Conservation (phyloP, 345 rosid genomes). For the Erysimum cheiranthoides region DNA sequence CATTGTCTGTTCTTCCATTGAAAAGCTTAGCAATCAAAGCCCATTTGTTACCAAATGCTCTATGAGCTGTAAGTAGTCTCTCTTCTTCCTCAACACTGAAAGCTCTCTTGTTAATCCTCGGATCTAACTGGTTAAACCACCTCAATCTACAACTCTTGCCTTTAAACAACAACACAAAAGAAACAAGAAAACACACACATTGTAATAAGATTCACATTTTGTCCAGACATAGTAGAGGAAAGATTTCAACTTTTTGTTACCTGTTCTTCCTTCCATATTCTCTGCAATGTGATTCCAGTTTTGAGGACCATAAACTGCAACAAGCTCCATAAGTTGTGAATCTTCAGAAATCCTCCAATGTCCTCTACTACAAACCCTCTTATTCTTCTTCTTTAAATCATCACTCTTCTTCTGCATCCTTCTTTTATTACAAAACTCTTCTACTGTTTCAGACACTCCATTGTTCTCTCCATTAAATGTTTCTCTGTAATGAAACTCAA, state of each 20-base stretch:
- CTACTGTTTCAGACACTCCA: constrained; percentile 21
- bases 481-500: constrained; percentile 26
- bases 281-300: constrained; percentile 92
- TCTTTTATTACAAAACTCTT: constrained; percentile 4
- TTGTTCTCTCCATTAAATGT: constrained; percentile 38
- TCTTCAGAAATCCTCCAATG: constrained; percentile 45
- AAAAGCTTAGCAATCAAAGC: constrained; percentile 66
- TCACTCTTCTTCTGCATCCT: constrained; percentile 34
- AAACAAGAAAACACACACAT: constrained; percentile 23
- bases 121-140: constrained; percentile 95
- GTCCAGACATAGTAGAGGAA: constrained; percentile 4
- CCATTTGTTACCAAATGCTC: constrained; percentile 72
- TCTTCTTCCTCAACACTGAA: constrained; percentile 84
- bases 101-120: constrained; percentile 77
- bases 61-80: constrained; percentile 62
- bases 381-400: constrained; percentile 46
- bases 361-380: constrained; percentile 41
- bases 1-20: constrained; percentile 72
- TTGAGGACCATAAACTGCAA: constrained; percentile 78
- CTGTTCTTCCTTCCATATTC: constrained; percentile 88
- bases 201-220: not conserved
- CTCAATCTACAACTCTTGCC: constrained; percentile 95
- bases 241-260: constrained; percentile 45
- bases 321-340: constrained; percentile 60
- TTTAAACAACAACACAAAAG: constrained; percentile 25